Evolutionary conservation across 2,329 filamentous ascomycete species (phyloP), one percentile per base, ranked within the genome.

Genomic region (Onygena corvina): DNA sequence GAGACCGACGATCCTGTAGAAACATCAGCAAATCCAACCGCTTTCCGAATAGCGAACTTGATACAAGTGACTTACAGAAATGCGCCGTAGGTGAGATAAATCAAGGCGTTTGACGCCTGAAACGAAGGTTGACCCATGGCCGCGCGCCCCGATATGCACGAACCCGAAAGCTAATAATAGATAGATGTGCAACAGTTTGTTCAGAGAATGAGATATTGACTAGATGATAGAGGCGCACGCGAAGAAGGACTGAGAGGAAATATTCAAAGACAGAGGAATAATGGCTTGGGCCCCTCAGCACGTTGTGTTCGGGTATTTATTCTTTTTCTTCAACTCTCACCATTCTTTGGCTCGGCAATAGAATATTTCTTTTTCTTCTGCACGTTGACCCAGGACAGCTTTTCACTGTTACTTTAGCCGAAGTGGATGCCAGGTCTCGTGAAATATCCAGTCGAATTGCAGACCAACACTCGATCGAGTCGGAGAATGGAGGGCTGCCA

Each of bases 61-160:
- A 48, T n/a, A n/a, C n/a, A n/a, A n/a, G n/a, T n/a, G n/a, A n/a
- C 77, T 50, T 71, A 90, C 86, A 92, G 70, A 64, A 92, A 92
- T 46, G 74, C 71, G 55, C 76, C 83, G 70, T 88, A 89, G 46
- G 83, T 86, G 48, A 86, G 70, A 63, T 89, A 90, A 63, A 92
- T 83, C 63, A 90, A 73, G 72, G 84, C 84, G 71, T 90, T 88
- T 27, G 85, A 89, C 62, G 84, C 84, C 74, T 76, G 70, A 50
- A 73, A 79, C 1, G 86, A 89, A 51, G 84, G 84, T 57, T 81
- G 76, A 16, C 83, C 83, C 86, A 90, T 92, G 50, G 23, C 31
- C 27, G n/a, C n/a, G n/a, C n/a, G n/a, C 27, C 11, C 27, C 4
- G 11, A 29, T 29, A 5, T 29, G 27, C 27, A 29, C 27, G 27